phyloP scores from a whole-genome alignment of 2,329 filamentous ascomycete genomes.

The Nannizziopsis arthrosporioides region DNA sequence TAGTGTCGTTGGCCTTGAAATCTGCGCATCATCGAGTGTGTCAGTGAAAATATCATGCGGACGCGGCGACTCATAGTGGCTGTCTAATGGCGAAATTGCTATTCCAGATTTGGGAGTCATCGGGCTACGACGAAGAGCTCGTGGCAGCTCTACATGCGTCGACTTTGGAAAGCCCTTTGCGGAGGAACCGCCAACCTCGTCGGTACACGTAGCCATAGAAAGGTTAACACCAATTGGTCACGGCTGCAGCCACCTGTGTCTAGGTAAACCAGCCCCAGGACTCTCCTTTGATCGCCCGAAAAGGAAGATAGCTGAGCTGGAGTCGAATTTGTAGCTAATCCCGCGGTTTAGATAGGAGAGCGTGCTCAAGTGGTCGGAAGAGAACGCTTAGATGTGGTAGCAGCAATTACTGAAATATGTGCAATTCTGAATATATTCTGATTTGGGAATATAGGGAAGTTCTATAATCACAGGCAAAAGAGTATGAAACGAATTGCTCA shows the following conservation, averaged over 20 bases:
- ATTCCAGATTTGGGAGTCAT: neutral
- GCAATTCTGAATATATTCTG: no score
- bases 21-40: neutral
- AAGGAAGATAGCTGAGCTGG: no score
- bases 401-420: no score
- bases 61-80: neutral
- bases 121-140: slow-evolving; percentile 8
- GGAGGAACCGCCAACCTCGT: slow-evolving; percentile 9
- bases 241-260: neutral
- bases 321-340: no score
- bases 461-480: no score
- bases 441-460: no score
- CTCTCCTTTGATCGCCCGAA: neutral
- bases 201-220: slow-evolving; percentile 13
- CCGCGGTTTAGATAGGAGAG: no score
- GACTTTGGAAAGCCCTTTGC: neutral
- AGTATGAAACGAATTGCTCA: no score
- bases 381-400: no score
- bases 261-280: neutral
- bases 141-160: slow-evolving; percentile 8
- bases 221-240: neutral
- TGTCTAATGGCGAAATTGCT: neutral
- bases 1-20: neutral
- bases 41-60: neutral
- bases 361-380: no score